Conservation (phyloP, 2,329 filamentous ascomycete species). For the Kalaharituber pfeilii region DNA sequence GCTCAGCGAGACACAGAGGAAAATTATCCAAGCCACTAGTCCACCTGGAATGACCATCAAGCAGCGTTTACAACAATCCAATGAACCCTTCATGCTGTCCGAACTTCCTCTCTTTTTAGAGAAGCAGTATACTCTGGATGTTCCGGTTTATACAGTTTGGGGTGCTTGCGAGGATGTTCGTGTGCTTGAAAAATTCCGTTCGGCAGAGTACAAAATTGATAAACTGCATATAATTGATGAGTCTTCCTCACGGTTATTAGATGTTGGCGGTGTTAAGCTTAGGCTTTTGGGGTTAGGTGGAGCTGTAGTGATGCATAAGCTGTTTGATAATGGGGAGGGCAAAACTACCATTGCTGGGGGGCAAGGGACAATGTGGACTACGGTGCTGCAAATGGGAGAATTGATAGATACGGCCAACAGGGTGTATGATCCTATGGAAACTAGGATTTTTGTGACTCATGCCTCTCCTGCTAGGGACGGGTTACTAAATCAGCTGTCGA, state of each 20-base stretch:
- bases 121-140: constrained; percentile 76
- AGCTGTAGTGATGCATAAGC: constrained; percentile 98
- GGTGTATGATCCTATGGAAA: constrained; percentile 96
- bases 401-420: constrained; percentile 94
- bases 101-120: constrained; percentile 78
- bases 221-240: constrained; percentile 98
- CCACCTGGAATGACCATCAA: constrained; percentile 32
- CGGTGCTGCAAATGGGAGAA: constrained; percentile 92
- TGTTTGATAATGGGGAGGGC: constrained; percentile 96
- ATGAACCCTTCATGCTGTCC: constrained; percentile 72
- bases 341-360: constrained; percentile 95
- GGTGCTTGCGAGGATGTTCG: constrained; percentile 96
- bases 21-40: constrained; percentile 41
- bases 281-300: constrained; percentile 83
- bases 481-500: constrained; percentile 90
- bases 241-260: constrained; percentile 84
- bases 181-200: constrained; percentile 91
- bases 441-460: constrained; percentile 88
- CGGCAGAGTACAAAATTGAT: constrained; percentile 90
- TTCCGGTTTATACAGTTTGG: constrained; percentile 98
- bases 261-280: constrained; percentile 89
- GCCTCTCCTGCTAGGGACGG: constrained; percentile 92
- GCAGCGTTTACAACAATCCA: constrained; percentile 44
- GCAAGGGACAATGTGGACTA: constrained; percentile 99
- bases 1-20: constrained; percentile 60